Percentiles rank a stretch among this genome's conserved stretches.
phyloP scores from a whole-genome alignment of 192 early-diverging fungal genomes.

The Borealophlyctis nickersoniae region DNA sequence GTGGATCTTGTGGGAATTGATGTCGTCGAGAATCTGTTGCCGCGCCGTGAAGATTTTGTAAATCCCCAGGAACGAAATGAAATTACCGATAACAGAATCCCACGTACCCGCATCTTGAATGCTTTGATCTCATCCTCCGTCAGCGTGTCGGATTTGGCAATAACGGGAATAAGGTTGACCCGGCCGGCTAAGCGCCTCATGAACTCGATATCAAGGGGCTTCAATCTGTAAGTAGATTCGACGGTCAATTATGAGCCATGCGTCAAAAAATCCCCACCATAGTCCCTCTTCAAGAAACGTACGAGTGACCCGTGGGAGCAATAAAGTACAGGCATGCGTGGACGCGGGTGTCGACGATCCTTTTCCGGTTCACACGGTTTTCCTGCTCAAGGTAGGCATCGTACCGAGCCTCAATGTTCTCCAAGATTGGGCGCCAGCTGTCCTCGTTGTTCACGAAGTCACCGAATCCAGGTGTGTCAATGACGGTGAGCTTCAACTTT shows the following conservation, averaged over 20 bases:
- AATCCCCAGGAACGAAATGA: background rate
- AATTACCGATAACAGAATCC: no score
- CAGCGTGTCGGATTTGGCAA: constrained; percentile 98
- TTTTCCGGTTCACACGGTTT: constrained; percentile 61
- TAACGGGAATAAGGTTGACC: constrained; percentile 97
- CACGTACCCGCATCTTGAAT: constrained; percentile 72
- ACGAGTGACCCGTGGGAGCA: constrained; percentile 88
- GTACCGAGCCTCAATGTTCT: constrained; percentile 91
- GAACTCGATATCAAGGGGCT: constrained; percentile 92
- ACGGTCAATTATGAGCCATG: no score
- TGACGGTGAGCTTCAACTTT: constrained; percentile 91
- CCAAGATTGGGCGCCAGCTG: constrained; percentile 89
- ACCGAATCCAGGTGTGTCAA: constrained; percentile 91
- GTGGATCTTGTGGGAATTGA: constrained; percentile 86
- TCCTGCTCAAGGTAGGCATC: constrained; percentile 89
- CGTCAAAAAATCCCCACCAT: no score
- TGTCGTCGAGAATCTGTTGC: constrained; percentile 84
- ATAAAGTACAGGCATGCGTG: constrained; percentile 98
- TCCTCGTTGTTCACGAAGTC: constrained; percentile 67
- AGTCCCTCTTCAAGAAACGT: no score
- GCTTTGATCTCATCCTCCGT: constrained; percentile 88
- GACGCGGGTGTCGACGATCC: constrained; percentile 68
- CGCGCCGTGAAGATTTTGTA: background rate
- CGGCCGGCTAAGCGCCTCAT: constrained; percentile 94
- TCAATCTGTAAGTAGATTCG: constrained; percentile 35